Percentiles rank a stretch among this genome's conserved stretches.
Conservation (phyloP, 306 rosid species). For the Casuarina equisetifolia region DNA sequence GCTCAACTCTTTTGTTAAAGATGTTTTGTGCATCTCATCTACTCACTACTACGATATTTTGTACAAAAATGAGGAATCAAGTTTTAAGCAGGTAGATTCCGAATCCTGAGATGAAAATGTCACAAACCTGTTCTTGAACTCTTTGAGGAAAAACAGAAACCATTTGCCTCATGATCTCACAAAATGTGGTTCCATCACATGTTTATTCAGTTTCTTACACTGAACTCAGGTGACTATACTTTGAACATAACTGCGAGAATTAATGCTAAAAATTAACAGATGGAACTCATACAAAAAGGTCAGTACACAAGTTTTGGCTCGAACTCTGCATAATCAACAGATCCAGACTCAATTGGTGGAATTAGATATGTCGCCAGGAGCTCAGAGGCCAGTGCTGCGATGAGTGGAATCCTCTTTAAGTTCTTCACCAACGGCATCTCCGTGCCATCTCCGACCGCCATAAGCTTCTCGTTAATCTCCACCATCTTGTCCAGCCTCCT, state of each 20-base stretch:
- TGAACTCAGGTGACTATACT: too few species aligned
- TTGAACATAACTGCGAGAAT: background rate
- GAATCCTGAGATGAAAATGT: too few species aligned
- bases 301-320: conserved; percentile 87
- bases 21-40: too few species aligned
- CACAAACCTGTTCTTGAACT: too few species aligned
- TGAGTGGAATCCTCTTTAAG: conserved; percentile 84
- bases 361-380: conserved; percentile 84
- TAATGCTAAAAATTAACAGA: conserved; percentile 20
- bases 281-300: conserved; percentile 37
- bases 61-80: too few species aligned
- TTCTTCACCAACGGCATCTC: conserved; percentile 79
- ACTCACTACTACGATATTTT: too few species aligned
- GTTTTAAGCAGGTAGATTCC: too few species aligned
- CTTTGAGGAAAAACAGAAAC: too few species aligned
- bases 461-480: conserved; percentile 67
- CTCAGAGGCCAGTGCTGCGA: conserved; percentile 80
- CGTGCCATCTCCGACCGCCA: conserved; percentile 66
- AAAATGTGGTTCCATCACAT: too few species aligned
- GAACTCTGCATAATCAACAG: conserved; percentile 90
- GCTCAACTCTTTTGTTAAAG: too few species aligned
- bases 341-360: conserved; percentile 96
- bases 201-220: too few species aligned
- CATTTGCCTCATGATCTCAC: too few species aligned
- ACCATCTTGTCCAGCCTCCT: conserved; percentile 89